Base-by-base conservation (phyloP, 2,329 filamentous ascomycete species). In the Helicocarpus griseus region DNA sequence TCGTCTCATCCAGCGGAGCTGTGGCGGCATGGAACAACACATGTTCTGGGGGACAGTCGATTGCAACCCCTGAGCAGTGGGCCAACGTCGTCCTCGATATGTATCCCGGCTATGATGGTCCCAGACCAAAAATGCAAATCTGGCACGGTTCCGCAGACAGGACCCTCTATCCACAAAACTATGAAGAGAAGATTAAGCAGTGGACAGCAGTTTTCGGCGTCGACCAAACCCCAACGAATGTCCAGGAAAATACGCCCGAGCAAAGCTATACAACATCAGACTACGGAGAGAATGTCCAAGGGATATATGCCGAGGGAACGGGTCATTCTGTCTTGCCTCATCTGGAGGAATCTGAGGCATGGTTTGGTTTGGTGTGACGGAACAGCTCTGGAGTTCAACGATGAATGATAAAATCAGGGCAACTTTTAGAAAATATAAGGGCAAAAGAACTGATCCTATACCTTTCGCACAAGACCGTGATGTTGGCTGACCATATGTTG, bases 111-210 rank as follows among this genome's bases (percentile, higher is more conserved):
- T 61, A 79, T 59, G 66, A 64, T 14, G 77, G 77, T 2, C 51
- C 69, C 0, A 68, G 76, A 2, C 78, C 79, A 2, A 72, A 70
- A 50, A 77, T 82, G 73, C 76, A 79, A 61, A 72, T 81, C 60
- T 81, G 76, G 67, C 79, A 82, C 60, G 79, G 79, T 38, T 74
- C 72, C 35, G 63, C 61, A 2, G 79, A 82, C 60, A 63, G 63
- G 9, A 78, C 72, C 0, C 67, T 82, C 8, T 67, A 69, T 48
- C 73, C 73, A 14, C 70, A 73, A 57, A 81, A 81, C 64, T 80
- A 79, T 59, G 63, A 78, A 36, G 79, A 82, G 67, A 74, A 74
- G 48, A 73, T 78, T 60, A 79, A 80, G 69, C 69, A 79, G 65
- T 79, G 77, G 76, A 71, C 74, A 0, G 72, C 69, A 17, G 71